Evolutionary conservation across 2,329 filamentous ascomycete genomes (phyloP), one percentile per base, ranked within the genome.

Genomic region (Fusarium armeniacum): DNA sequence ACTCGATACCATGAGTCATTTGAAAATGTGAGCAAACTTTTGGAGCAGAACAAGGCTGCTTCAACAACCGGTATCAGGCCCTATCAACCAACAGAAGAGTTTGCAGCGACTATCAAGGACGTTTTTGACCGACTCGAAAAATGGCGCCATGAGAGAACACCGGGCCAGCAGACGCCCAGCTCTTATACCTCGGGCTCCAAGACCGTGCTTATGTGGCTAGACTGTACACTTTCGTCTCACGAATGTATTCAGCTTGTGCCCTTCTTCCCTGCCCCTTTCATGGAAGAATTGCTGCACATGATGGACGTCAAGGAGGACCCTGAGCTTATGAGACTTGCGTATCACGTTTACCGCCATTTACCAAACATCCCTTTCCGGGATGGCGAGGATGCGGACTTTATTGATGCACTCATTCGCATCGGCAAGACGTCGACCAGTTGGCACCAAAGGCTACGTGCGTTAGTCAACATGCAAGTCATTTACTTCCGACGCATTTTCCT

Each of bases 291-390:
- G 16, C 83, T 99, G 54, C 94, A 99, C 83, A 99, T 99, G 96
- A 99, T 99, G 95, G 96, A 99, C 76, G 93, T 99, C 78, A 98
- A 98, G 79, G 96, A 99, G 79, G 96, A 99, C 75, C 94, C 93
- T 0, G 97, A 99, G 79, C 86, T 99, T 3, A 97, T 98, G 84
- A 91, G 92, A 12, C 86, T 98, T 11, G 95, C 96, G 0, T 99
- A 98, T 77, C 94, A 97, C 76, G 96, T 99, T 43, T 99, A 98
- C 83, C 91, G 95, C 9, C 95, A 99, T 76, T 84, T 99, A 18
- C 94, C 96, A 16, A 99, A 99, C 78, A 93, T 99, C 59, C 94
- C 96, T 0, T 95, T 98, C 81, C 90, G 93, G 3, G 87, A 90
- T 33, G 94, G 94, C 61, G 93, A 98, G 78, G 93, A 97, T 73